Base-by-base conservation (phyloP, 495 filamentous ascomycete species). In the Penicillium argentinense region DNA sequence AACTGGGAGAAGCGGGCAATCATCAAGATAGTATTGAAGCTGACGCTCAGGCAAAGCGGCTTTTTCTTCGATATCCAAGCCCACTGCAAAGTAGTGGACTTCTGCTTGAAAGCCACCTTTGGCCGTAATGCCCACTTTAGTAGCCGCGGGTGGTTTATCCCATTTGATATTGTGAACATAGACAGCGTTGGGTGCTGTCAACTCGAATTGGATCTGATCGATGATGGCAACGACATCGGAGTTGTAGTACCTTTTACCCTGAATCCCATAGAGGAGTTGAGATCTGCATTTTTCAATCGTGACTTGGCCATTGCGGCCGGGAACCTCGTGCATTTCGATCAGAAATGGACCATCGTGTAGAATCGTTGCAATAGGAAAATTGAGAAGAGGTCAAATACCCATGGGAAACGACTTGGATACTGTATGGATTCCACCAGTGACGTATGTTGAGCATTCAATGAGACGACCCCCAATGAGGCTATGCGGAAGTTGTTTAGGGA, bases 251-350 rank as follows among this genome's bases (percentile, higher is more conserved):
- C 67, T 51, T 12, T 60, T 67, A 0, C 79, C 78, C 45, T 81
- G 78, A 19, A 81, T 62, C 56, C 81, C 78, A 48, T 83, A 83
- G 11, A 81, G 47, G 6, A 80, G 57, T 44, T 80, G 74, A 39
- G 34, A 16, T 11, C 14, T 39, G 5, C n/a, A n/a, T 7, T 13
- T 17, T 21, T 18, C 34, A 3, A 39, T n/a, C n/a, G n/a, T n/a
- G n/a, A n/a, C n/a, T n/a, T n/a, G n/a, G n/a, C n/a, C n/a, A n/a
- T n/a, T n/a, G n/a, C n/a, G n/a, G n/a, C n/a, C n/a, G n/a, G n/a
- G n/a, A n/a, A n/a, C n/a, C n/a, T n/a, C n/a, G n/a, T n/a, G n/a
- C n/a, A n/a, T n/a, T n/a, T n/a, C n/a, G n/a, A n/a, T n/a, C n/a
- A n/a, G n/a, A n/a, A n/a, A n/a, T n/a, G n/a, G n/a, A n/a, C n/a